Evolutionary conservation across 169 alveolate species (phyloP).

Genomic region (Plasmodium ovale): DNA sequence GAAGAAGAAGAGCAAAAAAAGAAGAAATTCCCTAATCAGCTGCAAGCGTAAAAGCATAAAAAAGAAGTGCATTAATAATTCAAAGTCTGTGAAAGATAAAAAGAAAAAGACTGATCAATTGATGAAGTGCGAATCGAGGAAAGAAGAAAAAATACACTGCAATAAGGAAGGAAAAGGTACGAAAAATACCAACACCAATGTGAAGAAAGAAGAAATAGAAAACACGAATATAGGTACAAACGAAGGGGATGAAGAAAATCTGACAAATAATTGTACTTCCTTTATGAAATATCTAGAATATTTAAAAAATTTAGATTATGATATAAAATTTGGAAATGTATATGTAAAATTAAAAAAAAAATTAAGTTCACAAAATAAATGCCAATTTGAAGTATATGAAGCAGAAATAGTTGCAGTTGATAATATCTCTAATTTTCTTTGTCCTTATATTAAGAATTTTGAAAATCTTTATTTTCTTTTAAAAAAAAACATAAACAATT

Average conservation of each 20-base stretch:
- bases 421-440: conserved; percentile 33
- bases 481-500: conserved; percentile 46
- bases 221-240: neutral
- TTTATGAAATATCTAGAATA: conserved; percentile 15
- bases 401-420: conserved; percentile 67
- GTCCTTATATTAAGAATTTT: conserved; percentile 28
- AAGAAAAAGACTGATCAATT: neutral
- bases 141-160: neutral
- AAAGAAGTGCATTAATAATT: conserved; percentile 5
- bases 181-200: neutral
- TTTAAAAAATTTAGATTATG: conserved; percentile 52
- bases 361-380: conserved; percentile 70
- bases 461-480: conserved; percentile 27
- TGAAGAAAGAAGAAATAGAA: conserved; percentile 3
- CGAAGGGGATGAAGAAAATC: neutral
- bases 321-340: conserved; percentile 65
- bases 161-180: neutral
- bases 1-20: neutral
- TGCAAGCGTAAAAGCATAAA: conserved; percentile 11
- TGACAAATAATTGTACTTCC: neutral
- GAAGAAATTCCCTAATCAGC: neutral
- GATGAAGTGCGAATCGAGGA: neutral
- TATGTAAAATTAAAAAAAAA: conserved; percentile 55
- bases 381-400: conserved; percentile 75
- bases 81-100: neutral